Evolutionary conservation across 2,329 filamentous ascomycete genomes (phyloP), one percentile per base, ranked within the genome.

Genomic region (Orbilia brochopaga): DNA sequence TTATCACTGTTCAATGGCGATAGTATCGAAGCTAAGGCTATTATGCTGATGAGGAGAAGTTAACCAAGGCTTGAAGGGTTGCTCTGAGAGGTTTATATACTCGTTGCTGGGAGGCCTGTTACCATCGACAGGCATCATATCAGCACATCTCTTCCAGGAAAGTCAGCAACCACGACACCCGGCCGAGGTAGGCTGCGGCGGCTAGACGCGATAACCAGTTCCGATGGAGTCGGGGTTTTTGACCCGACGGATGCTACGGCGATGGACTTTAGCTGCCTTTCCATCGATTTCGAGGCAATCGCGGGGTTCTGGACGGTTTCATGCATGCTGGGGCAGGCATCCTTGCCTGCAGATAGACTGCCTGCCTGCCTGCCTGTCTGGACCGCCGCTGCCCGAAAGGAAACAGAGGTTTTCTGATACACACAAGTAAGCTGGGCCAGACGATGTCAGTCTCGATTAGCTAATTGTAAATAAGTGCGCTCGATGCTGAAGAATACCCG

Each of bases 61-160:
- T 27, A n/a, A n/a, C n/a, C n/a, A n/a, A n/a, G 40, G 44, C 52
- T 40, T 32, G 64, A 46, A 44, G 21, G 66, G 48, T 40, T 51
- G 46, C 37, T 19, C 8, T 0, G 13, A 15, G 5, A 48, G 56
- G 46, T 37, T 70, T 70, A 63, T 70, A 70, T 70, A 70, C 37
- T 35, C 55, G 19, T 32, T 24, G 27, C 13, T n/a, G 27, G 30
- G 37, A 21, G 35, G 13, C 30, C 46, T 19, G 7, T 11, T 44
- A 42, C 30, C 37, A 30, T 27, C n/a, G 32, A 52, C 37, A 15
- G 21, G 27, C 17, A 13, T 32, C 32, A 10, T 6, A 37, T 53
- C 48, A 50, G 19, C 21, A 23, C 42, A 44, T 51, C 30, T 35
- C 37, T 23, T 62, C 58, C 48, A 32, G 24, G 62, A 57, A 62